Evolutionary conservation across 2,329 filamentous ascomycete genomes (phyloP).

Genomic region (Colletotrichum somersetense): DNA sequence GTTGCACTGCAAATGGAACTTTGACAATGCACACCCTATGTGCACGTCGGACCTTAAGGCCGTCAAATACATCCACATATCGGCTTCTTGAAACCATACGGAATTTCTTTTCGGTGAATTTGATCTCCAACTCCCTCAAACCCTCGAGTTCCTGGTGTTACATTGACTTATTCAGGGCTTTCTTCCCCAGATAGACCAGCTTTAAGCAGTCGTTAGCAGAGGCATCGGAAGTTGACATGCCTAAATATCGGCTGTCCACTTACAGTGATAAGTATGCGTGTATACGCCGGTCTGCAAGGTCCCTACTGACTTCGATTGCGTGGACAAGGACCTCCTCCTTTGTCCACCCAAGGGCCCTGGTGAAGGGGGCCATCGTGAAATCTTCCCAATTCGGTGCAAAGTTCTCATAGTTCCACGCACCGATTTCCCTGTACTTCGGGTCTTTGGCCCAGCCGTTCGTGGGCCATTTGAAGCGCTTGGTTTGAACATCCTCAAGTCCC

Average conservation of each 20-base stretch:
- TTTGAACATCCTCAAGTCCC: neutral
- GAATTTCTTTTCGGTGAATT: too few species aligned
- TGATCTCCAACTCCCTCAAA: too few species aligned
- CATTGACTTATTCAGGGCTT: too few species aligned
- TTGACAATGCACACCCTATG: too few species aligned
- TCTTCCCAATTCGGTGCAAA: neutral
- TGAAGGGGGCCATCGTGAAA: slow-evolving; percentile 5
- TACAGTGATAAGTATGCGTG: slow-evolving; percentile 49
- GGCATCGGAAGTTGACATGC: too few species aligned
- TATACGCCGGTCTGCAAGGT: slow-evolving; percentile 47
- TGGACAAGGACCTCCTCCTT: slow-evolving; percentile 48
- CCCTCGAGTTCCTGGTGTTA: too few species aligned
- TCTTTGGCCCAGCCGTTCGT: slow-evolving; percentile 11
- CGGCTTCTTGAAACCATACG: too few species aligned
- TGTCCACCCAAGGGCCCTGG: slow-evolving; percentile 12
- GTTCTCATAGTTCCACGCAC: slow-evolving; percentile 11
- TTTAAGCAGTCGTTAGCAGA: too few species aligned
- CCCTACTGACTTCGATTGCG: slow-evolving; percentile 48
- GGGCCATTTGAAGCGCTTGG: slow-evolving; percentile 19
- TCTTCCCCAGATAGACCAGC: too few species aligned
- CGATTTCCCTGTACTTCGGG: neutral
- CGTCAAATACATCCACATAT: too few species aligned
- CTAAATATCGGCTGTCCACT: slow-evolving; percentile 25
- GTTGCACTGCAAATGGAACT: too few species aligned
- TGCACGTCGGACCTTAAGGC: too few species aligned